Conservation (phyloP, 768 basidiomycete genomes). For the Mycena kentingensis region DNA sequence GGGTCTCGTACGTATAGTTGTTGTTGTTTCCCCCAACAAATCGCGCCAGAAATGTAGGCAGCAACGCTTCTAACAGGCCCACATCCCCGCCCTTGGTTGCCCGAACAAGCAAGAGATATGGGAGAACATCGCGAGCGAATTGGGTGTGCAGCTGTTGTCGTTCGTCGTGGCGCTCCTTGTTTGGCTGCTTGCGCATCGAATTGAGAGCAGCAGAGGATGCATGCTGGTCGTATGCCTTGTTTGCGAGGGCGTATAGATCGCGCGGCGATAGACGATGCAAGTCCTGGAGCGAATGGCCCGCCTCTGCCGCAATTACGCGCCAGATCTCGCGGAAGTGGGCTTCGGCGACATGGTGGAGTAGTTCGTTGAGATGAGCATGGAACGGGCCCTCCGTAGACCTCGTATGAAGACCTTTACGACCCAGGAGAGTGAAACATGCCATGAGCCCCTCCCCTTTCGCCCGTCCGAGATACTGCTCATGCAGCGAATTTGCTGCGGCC, state of each 20-base stretch:
- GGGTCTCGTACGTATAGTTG: slow-evolving; percentile 27
- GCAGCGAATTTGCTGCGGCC: slow-evolving; percentile 31
- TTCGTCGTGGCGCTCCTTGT: slow-evolving; percentile 16
- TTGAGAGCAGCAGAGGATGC: slow-evolving; percentile 24
- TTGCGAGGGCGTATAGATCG: slow-evolving; percentile 21
- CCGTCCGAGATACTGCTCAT: slow-evolving; percentile 33
- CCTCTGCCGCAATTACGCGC: slow-evolving; percentile 16
- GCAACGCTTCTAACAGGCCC: slow-evolving; percentile 23
- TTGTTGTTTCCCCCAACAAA: slow-evolving; percentile 27
- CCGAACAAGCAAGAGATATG: slow-evolving; percentile 26
- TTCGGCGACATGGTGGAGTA: slow-evolving; percentile 26
- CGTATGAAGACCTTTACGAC: slow-evolving; percentile 17
- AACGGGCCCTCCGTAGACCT: slow-evolving; percentile 18
- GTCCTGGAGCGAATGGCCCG: slow-evolving; percentile 11
- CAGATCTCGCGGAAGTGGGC: slow-evolving; percentile 29
- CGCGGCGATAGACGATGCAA: slow-evolving; percentile 20
- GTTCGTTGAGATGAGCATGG: slow-evolving; percentile 24
- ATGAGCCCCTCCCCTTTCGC: slow-evolving; percentile 2
- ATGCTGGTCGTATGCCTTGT: slow-evolving; percentile 8
- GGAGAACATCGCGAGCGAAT: slow-evolving; percentile 27
- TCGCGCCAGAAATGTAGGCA: slow-evolving; percentile 26
- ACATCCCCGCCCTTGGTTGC: slow-evolving; percentile 28
- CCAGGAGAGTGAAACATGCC: slow-evolving; percentile 12
- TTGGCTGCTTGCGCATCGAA: slow-evolving; percentile 1
- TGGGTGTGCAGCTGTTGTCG: slow-evolving; percentile 7